Evolutionary conservation across 2,329 filamentous ascomycete genomes (phyloP).

Genomic region (Fusarium fujikuroi): DNA sequence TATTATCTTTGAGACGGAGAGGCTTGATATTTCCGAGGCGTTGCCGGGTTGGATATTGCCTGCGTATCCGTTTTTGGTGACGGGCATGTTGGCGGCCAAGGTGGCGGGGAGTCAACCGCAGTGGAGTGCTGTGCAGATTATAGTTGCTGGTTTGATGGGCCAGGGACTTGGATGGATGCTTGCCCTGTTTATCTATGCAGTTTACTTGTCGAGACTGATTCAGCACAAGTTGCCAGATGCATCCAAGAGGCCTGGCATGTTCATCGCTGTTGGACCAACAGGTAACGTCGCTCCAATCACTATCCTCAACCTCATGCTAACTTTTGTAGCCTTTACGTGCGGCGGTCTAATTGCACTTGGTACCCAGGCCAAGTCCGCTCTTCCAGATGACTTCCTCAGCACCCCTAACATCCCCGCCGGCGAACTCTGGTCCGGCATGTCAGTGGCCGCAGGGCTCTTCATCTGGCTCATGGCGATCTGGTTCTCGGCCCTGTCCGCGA

Average conservation of each 20-base stretch:
- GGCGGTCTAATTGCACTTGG: constrained; percentile 8
- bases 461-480: constrained; percentile 23
- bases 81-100: constrained; percentile 15
- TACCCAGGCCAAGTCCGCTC: not conserved
- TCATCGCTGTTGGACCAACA: constrained; percentile 20
- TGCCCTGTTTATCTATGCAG: constrained; percentile 20
- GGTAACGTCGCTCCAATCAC: not conserved
- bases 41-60: constrained; percentile 14
- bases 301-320: accelerated
- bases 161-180: constrained; percentile 26
- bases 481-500: constrained; percentile 1
- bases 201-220: constrained; percentile 18
- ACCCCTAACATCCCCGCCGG: not conserved
- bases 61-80: constrained; percentile 23
- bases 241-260: not conserved
- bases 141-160: constrained; percentile 18
- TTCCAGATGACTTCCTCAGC: constrained; percentile 4
- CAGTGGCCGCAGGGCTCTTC: constrained; percentile 10
- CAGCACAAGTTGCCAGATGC: constrained; percentile 9
- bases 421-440: constrained; percentile 11
- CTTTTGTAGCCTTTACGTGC: not conserved
- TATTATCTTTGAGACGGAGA: constrained; percentile 14
- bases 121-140: constrained; percentile 16
- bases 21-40: constrained; percentile 7
- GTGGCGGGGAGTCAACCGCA: constrained; percentile 8